Evolutionary conservation across 805 yeast species (phyloP).

Genomic region (Metahyphopichia silvanorum): DNA sequence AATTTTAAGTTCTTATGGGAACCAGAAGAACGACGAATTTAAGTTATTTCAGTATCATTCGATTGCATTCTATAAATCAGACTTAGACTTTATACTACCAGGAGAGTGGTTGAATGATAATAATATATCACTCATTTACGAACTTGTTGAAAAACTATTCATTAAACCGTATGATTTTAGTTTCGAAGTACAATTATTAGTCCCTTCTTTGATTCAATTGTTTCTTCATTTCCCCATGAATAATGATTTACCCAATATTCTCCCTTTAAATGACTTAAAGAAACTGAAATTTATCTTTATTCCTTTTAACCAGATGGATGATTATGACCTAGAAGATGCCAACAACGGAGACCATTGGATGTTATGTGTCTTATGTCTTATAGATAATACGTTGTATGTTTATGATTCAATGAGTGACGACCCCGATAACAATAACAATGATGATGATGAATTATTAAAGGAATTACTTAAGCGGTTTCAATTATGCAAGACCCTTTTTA

Average conservation of each 20-base stretch:
- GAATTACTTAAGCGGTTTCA: conserved; percentile 20
- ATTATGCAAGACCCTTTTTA: conserved; percentile 17
- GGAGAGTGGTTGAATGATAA: conserved; percentile 77
- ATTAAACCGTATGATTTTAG: conserved; percentile 13
- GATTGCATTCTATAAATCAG: conserved; percentile 56
- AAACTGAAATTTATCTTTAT: conserved; percentile 50
- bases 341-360: conserved; percentile 83
- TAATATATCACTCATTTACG: conserved; percentile 61
- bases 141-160: conserved; percentile 31
- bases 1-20: conserved; percentile 8
- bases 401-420: conserved; percentile 58
- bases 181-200: conserved; percentile 29
- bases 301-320: conserved; percentile 64
- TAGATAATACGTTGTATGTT: conserved; percentile 46
- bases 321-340: conserved; percentile 39
- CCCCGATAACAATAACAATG: conserved; percentile 29
- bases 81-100: conserved; percentile 53
- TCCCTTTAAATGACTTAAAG: conserved; percentile 30
- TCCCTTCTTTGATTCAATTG: conserved; percentile 65
- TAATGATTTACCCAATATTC: conserved; percentile 11
- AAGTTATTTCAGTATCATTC: conserved; percentile 51
- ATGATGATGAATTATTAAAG: conserved; percentile 23
- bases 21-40: conserved; percentile 12
- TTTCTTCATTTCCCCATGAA: conserved; percentile 45
- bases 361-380: conserved; percentile 48